phyloP scores from a whole-genome alignment of 306 rosid species.

The Vigna radiata region DNA sequence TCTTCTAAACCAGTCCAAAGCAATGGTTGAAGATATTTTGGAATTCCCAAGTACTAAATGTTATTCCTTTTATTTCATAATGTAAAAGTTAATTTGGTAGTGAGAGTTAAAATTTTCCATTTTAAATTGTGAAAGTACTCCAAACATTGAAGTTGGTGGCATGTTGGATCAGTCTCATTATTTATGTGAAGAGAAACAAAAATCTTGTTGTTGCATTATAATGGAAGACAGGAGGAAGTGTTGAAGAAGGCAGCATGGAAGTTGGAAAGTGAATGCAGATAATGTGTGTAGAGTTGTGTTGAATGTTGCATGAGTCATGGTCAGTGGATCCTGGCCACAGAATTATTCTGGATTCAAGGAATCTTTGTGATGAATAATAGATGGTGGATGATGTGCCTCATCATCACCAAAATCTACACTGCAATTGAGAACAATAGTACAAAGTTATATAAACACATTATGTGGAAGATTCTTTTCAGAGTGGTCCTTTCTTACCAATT shows the following conservation, averaged over 20 bases:
- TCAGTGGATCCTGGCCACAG: slow-evolving; percentile 48
- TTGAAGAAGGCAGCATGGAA: not conserved
- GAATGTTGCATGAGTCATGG: slow-evolving; percentile 50
- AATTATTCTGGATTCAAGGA: slow-evolving; percentile 55
- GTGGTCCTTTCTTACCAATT: slow-evolving; percentile 59
- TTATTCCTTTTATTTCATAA: not conserved
- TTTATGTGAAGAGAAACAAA: not conserved
- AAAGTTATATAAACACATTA: slow-evolving; percentile 35
- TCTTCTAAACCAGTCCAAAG: slow-evolving; percentile 34
- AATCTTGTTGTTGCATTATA: not conserved
- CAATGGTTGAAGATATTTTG: slow-evolving; percentile 1
- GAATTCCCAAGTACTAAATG: not conserved
- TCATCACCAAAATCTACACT: slow-evolving; percentile 48
- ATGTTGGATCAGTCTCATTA: not conserved
- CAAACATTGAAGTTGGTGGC: not conserved
- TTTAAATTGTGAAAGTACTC: not conserved
- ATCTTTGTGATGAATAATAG: slow-evolving; percentile 49
- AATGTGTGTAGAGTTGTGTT: slow-evolving; percentile 40
- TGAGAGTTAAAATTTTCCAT: not conserved
- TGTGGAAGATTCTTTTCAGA: slow-evolving; percentile 39
- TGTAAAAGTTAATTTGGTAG: not conserved
- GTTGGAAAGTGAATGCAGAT: slow-evolving; percentile 29
- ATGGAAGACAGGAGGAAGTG: not conserved
- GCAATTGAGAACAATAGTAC: slow-evolving; percentile 36
- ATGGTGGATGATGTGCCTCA: slow-evolving; percentile 50